phyloP scores from a whole-genome alignment of 2,329 filamentous ascomycete species.

The Dryadomyces sulphureus region DNA sequence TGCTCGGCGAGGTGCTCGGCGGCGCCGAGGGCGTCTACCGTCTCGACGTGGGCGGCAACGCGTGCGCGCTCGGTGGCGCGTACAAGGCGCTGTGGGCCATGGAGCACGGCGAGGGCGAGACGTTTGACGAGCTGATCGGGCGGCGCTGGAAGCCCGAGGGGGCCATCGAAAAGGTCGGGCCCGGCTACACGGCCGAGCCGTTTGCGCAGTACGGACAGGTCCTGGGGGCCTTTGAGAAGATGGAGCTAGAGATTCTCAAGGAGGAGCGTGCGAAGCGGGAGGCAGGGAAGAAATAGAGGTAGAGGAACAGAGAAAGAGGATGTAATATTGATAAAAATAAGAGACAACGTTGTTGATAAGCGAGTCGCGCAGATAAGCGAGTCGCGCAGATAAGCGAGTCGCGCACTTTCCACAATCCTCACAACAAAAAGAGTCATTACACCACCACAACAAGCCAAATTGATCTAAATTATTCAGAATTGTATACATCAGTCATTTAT shows the following conservation, averaged over 20 bases:
- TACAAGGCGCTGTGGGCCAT: slow-evolving; percentile 94
- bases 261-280: slow-evolving; percentile 13
- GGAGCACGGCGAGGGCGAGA: slow-evolving; percentile 53
- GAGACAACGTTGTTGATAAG: too few relatives aligned
- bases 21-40: slow-evolving; percentile 82
- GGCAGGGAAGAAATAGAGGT: not conserved
- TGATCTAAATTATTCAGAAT: too few relatives aligned
- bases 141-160: slow-evolving; percentile 72
- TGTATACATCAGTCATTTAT: too few relatives aligned
- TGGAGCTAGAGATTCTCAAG: slow-evolving; percentile 54
- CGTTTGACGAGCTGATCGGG: slow-evolving; percentile 78
- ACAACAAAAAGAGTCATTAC: too few relatives aligned
- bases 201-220: slow-evolving; percentile 70
- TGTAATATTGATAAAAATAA: not conserved
- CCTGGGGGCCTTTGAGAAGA: slow-evolving; percentile 58
- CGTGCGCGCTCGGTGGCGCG: slow-evolving; percentile 82
- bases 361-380: too few relatives aligned
- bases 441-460: too few relatives aligned
- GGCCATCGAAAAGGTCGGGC: slow-evolving; percentile 68
- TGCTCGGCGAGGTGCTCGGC: slow-evolving; percentile 78
- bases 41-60: slow-evolving; percentile 88
- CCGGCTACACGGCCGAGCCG: slow-evolving; percentile 60
- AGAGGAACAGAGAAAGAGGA: not conserved
- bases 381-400: too few relatives aligned
- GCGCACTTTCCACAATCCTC: too few relatives aligned